phyloP scores from a whole-genome alignment of 352 stramenopile species.

The Blastocystis sp. region DNA sequence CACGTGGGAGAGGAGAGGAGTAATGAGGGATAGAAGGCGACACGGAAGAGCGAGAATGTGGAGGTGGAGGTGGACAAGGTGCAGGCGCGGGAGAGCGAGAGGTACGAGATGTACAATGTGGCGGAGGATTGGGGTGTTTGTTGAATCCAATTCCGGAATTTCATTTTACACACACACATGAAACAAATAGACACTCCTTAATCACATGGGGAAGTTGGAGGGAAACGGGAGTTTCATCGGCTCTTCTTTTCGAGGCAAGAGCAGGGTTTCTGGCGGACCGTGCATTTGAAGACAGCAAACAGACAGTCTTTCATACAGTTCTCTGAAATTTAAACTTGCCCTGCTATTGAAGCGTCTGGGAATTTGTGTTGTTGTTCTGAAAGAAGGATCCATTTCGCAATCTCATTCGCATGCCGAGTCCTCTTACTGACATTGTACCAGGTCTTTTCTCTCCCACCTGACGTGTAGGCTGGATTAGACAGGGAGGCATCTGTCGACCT shows the following conservation, averaged over 20 bases:
- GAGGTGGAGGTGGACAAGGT: not conserved
- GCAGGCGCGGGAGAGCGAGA: not conserved
- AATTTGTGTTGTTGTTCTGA: not conserved
- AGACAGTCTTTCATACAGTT: not conserved
- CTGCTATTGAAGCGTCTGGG: not conserved
- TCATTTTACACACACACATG: not conserved
- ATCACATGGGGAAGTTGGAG: not conserved
- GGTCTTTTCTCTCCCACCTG: not conserved
- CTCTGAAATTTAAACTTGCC: not conserved
- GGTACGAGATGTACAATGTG: conserved; percentile 25
- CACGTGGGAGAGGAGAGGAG: not conserved
- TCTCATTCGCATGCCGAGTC: not conserved
- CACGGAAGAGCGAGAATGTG: not conserved
- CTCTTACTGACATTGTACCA: not conserved
- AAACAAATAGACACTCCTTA: not conserved
- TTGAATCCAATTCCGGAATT: not conserved
- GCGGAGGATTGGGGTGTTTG: conserved; percentile 9
- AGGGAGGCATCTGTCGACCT: not conserved
- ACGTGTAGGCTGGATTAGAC: not conserved
- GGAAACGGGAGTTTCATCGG: conserved; percentile 35
- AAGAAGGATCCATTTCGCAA: not conserved
- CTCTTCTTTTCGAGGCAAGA: not conserved
- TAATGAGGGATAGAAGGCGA: conserved; percentile 11
- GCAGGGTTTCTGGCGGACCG: not conserved
- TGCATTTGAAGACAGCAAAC: not conserved